These are phyloP conservation scores for Hyaloscypha hepaticicola DNA, from an alignment of 495 filamentous ascomycete species.

Conservation along the genomic window DNA sequence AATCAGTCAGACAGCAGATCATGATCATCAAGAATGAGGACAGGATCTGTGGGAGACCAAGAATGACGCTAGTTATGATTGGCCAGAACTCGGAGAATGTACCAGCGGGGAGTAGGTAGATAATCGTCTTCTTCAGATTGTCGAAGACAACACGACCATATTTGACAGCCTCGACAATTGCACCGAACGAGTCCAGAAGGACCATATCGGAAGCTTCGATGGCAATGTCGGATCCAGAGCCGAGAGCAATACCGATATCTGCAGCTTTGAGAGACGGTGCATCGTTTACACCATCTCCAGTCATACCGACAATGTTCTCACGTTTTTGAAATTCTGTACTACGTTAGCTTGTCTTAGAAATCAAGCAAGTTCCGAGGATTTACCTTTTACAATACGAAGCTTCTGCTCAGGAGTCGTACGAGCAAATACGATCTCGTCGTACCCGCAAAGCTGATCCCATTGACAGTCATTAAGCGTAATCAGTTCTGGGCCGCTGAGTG, in stretches of 20 bases:
- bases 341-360: background rate
- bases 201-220: constrained; percentile 68
- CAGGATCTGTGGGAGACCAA: constrained; percentile 65
- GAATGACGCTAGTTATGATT: constrained; percentile 61
- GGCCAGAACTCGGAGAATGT: constrained; percentile 70
- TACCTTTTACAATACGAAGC: constrained; percentile 58
- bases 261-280: constrained; percentile 53
- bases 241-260: constrained; percentile 53
- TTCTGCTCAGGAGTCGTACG: constrained; percentile 75
- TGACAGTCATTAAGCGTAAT: constrained; percentile 52
- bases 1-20: constrained; percentile 67
- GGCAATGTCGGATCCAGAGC: constrained; percentile 55
- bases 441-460: constrained; percentile 55
- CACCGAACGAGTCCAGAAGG: constrained; percentile 61
- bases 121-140: constrained; percentile 54
- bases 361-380: background rate
- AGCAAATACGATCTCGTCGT: constrained; percentile 64
- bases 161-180: constrained; percentile 61
- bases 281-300: constrained; percentile 59
- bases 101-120: constrained; percentile 59
- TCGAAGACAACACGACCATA: constrained; percentile 56
- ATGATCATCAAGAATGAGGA: constrained; percentile 70
- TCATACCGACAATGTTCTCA: constrained; percentile 44
- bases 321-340: constrained; percentile 53
- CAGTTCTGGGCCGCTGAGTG: constrained; percentile 57